Evolutionary conservation across 2,329 filamentous ascomycete species (phyloP).

Genomic region (Microdochium bolleyi): DNA sequence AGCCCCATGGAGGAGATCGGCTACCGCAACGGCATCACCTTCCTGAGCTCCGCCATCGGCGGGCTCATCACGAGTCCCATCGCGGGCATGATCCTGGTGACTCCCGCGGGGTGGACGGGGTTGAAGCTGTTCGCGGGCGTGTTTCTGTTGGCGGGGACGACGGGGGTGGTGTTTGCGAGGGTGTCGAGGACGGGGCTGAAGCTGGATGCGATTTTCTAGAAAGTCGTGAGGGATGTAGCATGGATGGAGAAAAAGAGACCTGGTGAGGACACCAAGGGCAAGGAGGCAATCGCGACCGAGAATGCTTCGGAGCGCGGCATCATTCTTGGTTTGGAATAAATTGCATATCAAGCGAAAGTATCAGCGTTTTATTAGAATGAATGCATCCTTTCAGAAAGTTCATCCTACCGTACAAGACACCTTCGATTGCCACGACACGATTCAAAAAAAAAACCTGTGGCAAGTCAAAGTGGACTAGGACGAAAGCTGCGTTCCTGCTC

Average conservation of each 20-base stretch:
- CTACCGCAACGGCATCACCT: slow-evolving; percentile 41
- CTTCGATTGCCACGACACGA: background rate
- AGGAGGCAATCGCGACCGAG: background rate
- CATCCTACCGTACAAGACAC: background rate
- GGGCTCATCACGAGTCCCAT: slow-evolving; percentile 42
- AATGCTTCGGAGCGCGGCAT: background rate
- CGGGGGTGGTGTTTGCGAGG: background rate
- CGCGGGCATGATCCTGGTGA: slow-evolving; percentile 24
- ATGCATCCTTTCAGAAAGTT: background rate
- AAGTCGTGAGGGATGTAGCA: background rate
- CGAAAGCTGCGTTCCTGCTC: background rate
- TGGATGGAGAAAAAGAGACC: background rate
- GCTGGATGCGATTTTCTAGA: slow-evolving; percentile 3
- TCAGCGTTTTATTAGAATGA: background rate
- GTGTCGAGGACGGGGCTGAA: slow-evolving; percentile 1
- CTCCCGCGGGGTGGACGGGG: background rate
- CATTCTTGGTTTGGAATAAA: background rate
- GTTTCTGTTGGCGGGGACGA: slow-evolving; percentile 1
- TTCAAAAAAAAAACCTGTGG: background rate
- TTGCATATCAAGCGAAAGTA: background rate
- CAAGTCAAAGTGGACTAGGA: background rate
- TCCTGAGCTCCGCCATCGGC: slow-evolving; percentile 39
- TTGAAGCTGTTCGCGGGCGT: slow-evolving; percentile 2
- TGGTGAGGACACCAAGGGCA: slow-evolving; percentile 1
- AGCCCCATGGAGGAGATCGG: slow-evolving; percentile 44